Evolutionary conservation across 345 rosid species (phyloP).

Genomic region (Acer negundo): DNA sequence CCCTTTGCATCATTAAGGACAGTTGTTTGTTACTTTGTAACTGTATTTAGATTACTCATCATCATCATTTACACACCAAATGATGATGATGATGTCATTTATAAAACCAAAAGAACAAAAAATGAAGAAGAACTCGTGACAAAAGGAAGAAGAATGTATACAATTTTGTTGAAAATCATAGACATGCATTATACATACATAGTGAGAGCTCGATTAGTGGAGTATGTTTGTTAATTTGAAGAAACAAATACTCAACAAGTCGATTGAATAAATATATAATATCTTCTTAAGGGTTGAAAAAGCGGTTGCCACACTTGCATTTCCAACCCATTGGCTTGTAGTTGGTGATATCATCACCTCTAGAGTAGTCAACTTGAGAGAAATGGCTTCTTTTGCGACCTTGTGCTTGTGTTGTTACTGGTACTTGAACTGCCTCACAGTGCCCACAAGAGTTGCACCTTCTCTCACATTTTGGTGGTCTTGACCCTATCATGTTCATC

Average conservation of each 20-base stretch:
- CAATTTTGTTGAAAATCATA: background rate
- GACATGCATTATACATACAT: background rate
- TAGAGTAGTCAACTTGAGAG: slow-evolving; percentile 30
- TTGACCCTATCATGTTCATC: slow-evolving; percentile 54
- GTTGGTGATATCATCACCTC: slow-evolving; percentile 59
- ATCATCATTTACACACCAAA: background rate
- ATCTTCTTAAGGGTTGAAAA: slow-evolving; percentile 45
- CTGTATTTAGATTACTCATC: background rate
- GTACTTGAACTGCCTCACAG: slow-evolving; percentile 70
- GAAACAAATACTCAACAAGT: background rate
- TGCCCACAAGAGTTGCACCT: slow-evolving; percentile 52
- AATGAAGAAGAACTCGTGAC: background rate
- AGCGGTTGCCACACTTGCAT: slow-evolving; percentile 67
- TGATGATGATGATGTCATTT: background rate
- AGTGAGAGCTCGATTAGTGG: too few species aligned
- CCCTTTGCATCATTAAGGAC: background rate
- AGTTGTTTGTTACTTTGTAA: background rate
- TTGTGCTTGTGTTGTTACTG: slow-evolving; percentile 35
- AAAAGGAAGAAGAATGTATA: background rate
- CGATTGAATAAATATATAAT: slow-evolving; percentile 7
- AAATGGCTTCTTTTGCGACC: slow-evolving; percentile 20
- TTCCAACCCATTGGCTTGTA: slow-evolving; percentile 84
- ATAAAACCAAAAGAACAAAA: background rate
- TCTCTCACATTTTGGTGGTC: slow-evolving; percentile 64
- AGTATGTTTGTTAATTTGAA: too few species aligned